Base-by-base conservation (phyloP, 441 rosid species). In the Capsella rubella region DNA sequence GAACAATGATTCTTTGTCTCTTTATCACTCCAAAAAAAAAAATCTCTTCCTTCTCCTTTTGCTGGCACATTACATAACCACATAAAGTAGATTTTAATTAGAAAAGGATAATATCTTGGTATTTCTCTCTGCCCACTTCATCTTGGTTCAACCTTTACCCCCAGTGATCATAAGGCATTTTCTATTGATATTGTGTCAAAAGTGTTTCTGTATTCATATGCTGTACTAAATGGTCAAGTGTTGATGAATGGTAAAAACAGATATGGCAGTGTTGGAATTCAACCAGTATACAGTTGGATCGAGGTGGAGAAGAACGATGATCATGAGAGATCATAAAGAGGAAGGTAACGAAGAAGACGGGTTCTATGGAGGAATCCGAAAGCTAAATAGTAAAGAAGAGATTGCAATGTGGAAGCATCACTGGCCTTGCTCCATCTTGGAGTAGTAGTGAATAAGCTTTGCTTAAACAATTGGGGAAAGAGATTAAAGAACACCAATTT, bases 291-390 rank as follows among this genome's bases (percentile, higher is more conserved):
- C 87, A 2, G 85, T 77, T 0, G 94, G 94, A 15, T 90, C 97
- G 2, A 80, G 91, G 76, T 91, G 99, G 97, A 90, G 99, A 78
- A 74, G 77, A 21, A 82, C 87, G 1, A 78, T 68, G 12, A 63
- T 92, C 29, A 77, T 88, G 78, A 89, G 83, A 79, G 89, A 92
- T 18, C 99, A 88, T 57, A 73, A 84, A 43, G 99, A 94, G 76
- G 88, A 88, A 79, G 99, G 99, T n/a, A 82, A 86, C 25, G 97
- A 90, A 69, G 94, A 82, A 25, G 90, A 92, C 21, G 99, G 97
- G 25, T 92, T 94, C 71, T 94, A 94, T 45, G 99, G 97, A 59
- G 97, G 97, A 58, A 86, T 89, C 67, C 53, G 92, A 64, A 87
- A 85, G 85, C 83, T 87, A 31, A 43, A 18, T 6, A 65, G 62